These are phyloP conservation scores for Collariella sp. DNA, from an alignment of 495 filamentous ascomycete species.

Conservation along the genomic window DNA sequence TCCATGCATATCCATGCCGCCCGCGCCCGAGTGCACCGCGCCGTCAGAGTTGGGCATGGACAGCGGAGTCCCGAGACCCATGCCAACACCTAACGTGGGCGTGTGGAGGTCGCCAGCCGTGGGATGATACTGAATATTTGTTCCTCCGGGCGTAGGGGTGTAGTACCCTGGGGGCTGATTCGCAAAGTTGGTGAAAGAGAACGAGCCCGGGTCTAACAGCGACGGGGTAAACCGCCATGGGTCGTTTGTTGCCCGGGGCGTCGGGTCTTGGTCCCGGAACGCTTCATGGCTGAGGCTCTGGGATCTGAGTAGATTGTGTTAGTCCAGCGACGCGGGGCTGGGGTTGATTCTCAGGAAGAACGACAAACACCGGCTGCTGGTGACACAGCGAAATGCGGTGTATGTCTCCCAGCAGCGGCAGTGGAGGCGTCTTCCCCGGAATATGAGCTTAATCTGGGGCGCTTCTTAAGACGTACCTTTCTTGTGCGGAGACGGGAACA, in stretches of 20 bases:
- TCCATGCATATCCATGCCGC: slow-evolving; percentile 47
- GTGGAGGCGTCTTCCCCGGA: too few species aligned
- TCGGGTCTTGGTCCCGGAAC: slow-evolving; percentile 73
- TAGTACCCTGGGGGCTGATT: slow-evolving; percentile 79
- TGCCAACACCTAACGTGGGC: slow-evolving; percentile 51
- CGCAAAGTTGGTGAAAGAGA: slow-evolving; percentile 66
- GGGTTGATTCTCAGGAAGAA: not conserved
- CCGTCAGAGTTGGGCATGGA: slow-evolving; percentile 64
- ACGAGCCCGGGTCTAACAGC: slow-evolving; percentile 74
- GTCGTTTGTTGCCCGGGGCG: slow-evolving; percentile 66
- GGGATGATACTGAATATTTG: slow-evolving; percentile 70
- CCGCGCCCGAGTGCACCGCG: slow-evolving; percentile 45
- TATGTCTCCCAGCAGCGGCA: not conserved
- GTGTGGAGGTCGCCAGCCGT: slow-evolving; percentile 89
- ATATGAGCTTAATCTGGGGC: too few species aligned
- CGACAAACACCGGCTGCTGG: not conserved
- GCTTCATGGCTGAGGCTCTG: slow-evolving; percentile 35
- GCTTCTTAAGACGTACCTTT: slow-evolving; percentile 39
- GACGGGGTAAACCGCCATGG: slow-evolving; percentile 80
- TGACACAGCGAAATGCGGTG: not conserved
- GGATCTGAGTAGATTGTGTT: slow-evolving; percentile 23
- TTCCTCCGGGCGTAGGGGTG: slow-evolving; percentile 79
- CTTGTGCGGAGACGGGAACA: slow-evolving; percentile 35
- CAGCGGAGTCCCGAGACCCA: slow-evolving; percentile 74
- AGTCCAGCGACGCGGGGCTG: not conserved